Evolutionary conservation across 164 flowering plant genomes (phyloP).

Genomic region (Cinnamomum micranthum): DNA sequence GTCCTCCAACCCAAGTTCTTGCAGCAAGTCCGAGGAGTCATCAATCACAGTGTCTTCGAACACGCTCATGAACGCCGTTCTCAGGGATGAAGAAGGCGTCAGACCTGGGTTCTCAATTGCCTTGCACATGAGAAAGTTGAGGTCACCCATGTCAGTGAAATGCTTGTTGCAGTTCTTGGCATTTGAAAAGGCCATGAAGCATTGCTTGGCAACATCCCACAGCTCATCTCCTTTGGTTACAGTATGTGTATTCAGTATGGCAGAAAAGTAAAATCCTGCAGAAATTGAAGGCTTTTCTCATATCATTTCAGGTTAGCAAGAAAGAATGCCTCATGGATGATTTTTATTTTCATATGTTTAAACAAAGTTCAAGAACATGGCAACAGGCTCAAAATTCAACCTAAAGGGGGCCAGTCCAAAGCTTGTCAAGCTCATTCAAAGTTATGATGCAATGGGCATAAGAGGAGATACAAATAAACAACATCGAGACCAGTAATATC

Average conservation of each 20-base stretch:
- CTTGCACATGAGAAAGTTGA: constrained; percentile 79
- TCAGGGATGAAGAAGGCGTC: constrained; percentile 57
- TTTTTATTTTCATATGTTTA: too few species aligned
- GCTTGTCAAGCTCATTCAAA: too few species aligned
- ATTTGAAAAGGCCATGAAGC: constrained; percentile 34
- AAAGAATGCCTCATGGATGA: too few species aligned
- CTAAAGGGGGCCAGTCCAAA: too few species aligned
- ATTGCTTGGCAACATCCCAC: constrained; percentile 68
- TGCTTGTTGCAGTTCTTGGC: constrained; percentile 60
- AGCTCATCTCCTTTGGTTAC: constrained; percentile 42
- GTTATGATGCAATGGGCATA: too few species aligned
- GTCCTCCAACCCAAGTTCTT: constrained; percentile 55
- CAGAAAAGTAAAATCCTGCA: constrained; percentile 81
- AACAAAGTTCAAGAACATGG: too few species aligned
- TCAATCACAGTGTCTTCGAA: constrained; percentile 63
- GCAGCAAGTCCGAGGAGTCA: constrained; percentile 21
- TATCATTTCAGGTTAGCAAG: too few species aligned
- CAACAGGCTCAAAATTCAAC: too few species aligned
- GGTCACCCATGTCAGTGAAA: constrained; percentile 78
- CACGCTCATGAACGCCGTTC: constrained; percentile 66
- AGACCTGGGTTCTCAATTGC: constrained; percentile 77
- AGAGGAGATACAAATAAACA: too few species aligned
- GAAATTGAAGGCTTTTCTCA: not conserved
- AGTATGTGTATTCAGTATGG: constrained; percentile 58
- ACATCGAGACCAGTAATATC: too few species aligned